Conservation (phyloP, 805 yeast species). For the Pichia californica region DNA sequence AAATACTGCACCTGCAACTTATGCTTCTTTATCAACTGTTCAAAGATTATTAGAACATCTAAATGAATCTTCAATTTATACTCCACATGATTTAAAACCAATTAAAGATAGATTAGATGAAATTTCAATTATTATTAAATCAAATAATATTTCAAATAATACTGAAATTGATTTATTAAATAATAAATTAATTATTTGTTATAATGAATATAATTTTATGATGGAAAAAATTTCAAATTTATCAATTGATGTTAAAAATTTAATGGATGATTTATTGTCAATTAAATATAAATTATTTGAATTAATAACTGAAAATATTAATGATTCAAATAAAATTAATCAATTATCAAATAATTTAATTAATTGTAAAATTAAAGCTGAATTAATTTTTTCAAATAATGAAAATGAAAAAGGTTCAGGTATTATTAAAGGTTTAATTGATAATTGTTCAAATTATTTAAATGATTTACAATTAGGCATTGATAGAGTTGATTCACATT, state of each 20-base stretch:
- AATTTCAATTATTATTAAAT: constrained; percentile 54
- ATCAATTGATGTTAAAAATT: constrained; percentile 41
- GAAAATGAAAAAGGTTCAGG: constrained; percentile 32
- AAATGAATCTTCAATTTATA: constrained; percentile 73
- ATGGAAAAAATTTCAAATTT: constrained; percentile 50
- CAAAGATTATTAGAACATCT: constrained; percentile 78
- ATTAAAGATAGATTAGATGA: constrained; percentile 68
- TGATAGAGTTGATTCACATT: constrained; percentile 40
- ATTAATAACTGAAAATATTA: constrained; percentile 39
- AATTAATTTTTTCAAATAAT: constrained; percentile 14
- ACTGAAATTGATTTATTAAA: constrained; percentile 42
- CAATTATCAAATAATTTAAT: constrained; percentile 16
- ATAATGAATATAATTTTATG: constrained; percentile 48
- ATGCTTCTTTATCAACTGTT: constrained; percentile 82
- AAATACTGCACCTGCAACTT: constrained; percentile 89
- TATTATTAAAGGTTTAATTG: constrained; percentile 67
- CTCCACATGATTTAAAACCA: constrained; percentile 77
- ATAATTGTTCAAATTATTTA: constrained; percentile 73
- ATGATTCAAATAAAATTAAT: constrained; percentile 16
- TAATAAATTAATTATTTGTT: constrained; percentile 59
- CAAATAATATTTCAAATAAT: constrained; percentile 29
- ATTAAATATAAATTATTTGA: constrained; percentile 57
- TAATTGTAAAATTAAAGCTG: constrained; percentile 21
- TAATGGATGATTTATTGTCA: constrained; percentile 54
- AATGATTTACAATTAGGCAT: constrained; percentile 55